These are phyloP conservation scores for Zasmidium cellare DNA, from an alignment of 2,329 filamentous ascomycete species.

Conservation along the genomic window DNA sequence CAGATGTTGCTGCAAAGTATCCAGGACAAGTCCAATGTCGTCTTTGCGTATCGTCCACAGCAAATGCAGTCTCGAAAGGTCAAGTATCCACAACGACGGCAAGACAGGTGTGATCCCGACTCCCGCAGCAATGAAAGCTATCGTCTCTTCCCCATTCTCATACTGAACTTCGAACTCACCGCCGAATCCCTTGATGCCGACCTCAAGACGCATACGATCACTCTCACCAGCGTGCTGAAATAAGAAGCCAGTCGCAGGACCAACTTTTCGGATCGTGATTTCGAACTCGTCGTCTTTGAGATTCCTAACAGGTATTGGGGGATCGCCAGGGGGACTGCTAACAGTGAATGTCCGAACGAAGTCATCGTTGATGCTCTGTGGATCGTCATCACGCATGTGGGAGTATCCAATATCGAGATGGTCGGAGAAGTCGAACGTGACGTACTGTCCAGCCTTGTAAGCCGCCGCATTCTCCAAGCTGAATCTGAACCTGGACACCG, in stretches of 20 bases:
- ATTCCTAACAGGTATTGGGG: slow-evolving; percentile 26
- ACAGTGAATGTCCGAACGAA: slow-evolving; percentile 82
- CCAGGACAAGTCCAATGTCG: slow-evolving; percentile 64
- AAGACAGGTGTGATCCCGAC: slow-evolving; percentile 82
- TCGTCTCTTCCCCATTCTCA: slow-evolving; percentile 39
- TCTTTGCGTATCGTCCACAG: slow-evolving; percentile 67
- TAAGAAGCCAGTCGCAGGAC: slow-evolving; percentile 66
- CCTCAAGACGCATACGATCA: slow-evolving; percentile 50
- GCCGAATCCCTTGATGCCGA: slow-evolving; percentile 72
- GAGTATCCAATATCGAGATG: slow-evolving; percentile 73
- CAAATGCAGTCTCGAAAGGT: slow-evolving; percentile 52
- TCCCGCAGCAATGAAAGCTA: slow-evolving; percentile 71
- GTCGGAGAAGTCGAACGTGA: slow-evolving; percentile 69
- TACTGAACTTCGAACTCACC: slow-evolving; percentile 56
- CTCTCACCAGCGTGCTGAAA: slow-evolving; percentile 44
- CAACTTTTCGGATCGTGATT: slow-evolving; percentile 70
- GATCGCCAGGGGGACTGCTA: slow-evolving; percentile 55
- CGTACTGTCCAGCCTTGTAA: slow-evolving; percentile 74
- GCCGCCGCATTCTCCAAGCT: slow-evolving; percentile 41
- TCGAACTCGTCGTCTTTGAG: slow-evolving; percentile 57
- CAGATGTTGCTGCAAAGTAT: slow-evolving; percentile 56
- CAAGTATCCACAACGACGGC: slow-evolving; percentile 44
- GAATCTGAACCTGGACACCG: slow-evolving; percentile 66
- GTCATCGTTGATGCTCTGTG: slow-evolving; percentile 79
- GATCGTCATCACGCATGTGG: slow-evolving; percentile 83